phyloP scores from a whole-genome alignment of 2,329 filamentous ascomycete genomes.

The Microcyclospora tardicrescens region DNA sequence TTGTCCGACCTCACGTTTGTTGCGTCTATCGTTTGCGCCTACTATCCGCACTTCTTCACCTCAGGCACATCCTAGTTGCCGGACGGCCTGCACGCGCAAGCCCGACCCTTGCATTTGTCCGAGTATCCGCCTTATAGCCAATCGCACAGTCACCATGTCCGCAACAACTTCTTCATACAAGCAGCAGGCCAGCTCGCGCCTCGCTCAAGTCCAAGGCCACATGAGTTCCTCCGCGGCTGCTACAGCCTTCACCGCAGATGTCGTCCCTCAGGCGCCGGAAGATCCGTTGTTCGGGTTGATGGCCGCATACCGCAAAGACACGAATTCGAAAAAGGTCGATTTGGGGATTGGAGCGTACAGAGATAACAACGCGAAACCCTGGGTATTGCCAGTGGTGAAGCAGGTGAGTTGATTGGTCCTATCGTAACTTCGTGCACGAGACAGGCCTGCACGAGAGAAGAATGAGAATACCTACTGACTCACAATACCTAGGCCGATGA shows the following conservation, averaged over 20 bases:
- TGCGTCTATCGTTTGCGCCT: too few species aligned
- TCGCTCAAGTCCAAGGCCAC: slow-evolving; percentile 17
- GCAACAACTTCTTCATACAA: neutral
- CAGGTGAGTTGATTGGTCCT: slow-evolving; percentile 53
- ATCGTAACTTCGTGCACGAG: neutral
- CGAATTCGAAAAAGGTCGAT: slow-evolving; percentile 70
- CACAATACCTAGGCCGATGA: slow-evolving; percentile 61
- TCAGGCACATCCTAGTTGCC: too few species aligned
- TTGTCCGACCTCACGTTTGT: too few species aligned
- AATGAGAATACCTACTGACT: neutral
- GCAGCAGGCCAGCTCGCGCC: slow-evolving; percentile 9
- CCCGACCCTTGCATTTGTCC: too few species aligned
- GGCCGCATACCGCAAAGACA: slow-evolving; percentile 73
- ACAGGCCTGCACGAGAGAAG: neutral
- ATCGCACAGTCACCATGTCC: neutral
- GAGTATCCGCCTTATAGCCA: too few species aligned
- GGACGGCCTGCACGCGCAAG: too few species aligned
- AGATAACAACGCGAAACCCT: slow-evolving; percentile 90
- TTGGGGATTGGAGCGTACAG: slow-evolving; percentile 91
- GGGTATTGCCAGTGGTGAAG: slow-evolving; percentile 91
- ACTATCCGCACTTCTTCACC: too few species aligned
- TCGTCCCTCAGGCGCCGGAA: slow-evolving; percentile 53
- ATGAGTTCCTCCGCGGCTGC: slow-evolving; percentile 10
- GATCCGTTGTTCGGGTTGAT: slow-evolving; percentile 91
- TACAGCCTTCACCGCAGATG: slow-evolving; percentile 14